A percentile compares a stretch with the other conserved stretches of the same genome.
These are phyloP conservation scores for Chytridium lagenaria DNA, from an alignment of 371 early-diverging fungal species.

Conservation along the genomic window DNA sequence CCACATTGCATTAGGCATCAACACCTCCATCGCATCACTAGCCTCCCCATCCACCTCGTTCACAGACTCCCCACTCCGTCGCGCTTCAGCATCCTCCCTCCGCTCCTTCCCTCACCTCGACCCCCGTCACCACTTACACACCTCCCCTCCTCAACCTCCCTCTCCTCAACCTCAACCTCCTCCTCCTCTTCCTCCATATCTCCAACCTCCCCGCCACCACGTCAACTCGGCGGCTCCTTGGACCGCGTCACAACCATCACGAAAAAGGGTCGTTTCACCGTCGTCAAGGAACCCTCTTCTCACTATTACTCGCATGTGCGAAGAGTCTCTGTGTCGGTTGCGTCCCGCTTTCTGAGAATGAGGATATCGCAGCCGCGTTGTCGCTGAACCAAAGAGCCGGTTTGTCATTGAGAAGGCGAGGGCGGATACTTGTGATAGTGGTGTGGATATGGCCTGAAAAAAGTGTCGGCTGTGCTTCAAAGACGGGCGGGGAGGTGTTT, in stretches of 20 bases:
- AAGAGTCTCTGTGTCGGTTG: background rate
- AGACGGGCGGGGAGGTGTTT: too few species aligned
- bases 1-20: too few species aligned
- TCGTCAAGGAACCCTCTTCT: background rate
- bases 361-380: too few species aligned
- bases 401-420: too few species aligned
- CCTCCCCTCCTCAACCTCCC: background rate
- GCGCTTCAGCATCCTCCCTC: background rate
- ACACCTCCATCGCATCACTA: background rate
- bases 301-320: conserved; percentile 6
- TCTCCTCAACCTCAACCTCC: background rate
- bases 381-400: too few species aligned
- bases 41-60: background rate
- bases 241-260: background rate
- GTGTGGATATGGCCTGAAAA: too few species aligned
- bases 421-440: too few species aligned
- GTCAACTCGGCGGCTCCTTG: background rate
- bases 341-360: too few species aligned
- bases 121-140: background rate
- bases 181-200: background rate
- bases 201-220: background rate
- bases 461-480: too few species aligned
- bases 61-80: background rate
- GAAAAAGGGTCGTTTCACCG: background rate
- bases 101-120: background rate